Base-by-base conservation (phyloP, 306 rosid species). In the Albizia julibrissin region DNA sequence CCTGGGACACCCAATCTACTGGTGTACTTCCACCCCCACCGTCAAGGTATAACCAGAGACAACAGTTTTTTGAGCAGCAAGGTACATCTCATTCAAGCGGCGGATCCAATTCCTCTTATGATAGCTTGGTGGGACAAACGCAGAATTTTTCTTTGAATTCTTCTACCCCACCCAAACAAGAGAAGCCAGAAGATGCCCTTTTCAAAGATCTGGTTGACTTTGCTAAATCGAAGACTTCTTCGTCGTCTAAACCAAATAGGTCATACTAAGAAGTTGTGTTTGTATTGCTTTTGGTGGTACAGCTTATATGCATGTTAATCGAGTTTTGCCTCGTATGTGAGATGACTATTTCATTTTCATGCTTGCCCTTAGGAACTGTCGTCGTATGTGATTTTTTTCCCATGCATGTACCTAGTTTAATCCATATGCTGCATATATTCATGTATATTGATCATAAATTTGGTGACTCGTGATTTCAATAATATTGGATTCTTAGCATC, bases 171-270 rank as follows among this genome's bases (percentile, higher is more conserved):
- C 46, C 80, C 18, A 88, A 88, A 78, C 88, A 86, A 77, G 91
- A 81, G 56, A 92, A 90, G 74, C 86, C 87, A 50, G 97, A 90
- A 71, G 97, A 92, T 77, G 94, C 86, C 10, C 90, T 92, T 2
- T 92, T 92, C 82, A 90, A 90, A 69, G 97, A 92, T 76, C 92
- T 92, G 1, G 90, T 92, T 77, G 97, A 92, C 82, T 92, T 88
- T 73, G 97, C 94, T 3, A 92, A 88, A 87, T 84, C 92, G 47
- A 87, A 90, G 81, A 88, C 94, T 6, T 87, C 97, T 67, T 88
- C 91, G 6, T 61, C 95, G 37, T 75, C 97, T 0, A 90, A 88
- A 43, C 79, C 90, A 50, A 90, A 88, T 79, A 85, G 83, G 79
- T 84, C 93, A 54, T 87, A 77, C 74, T 91, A 88, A 91, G 69